Base-by-base conservation (phyloP, 148 eudicot species). In the Arbutus unedo region DNA sequence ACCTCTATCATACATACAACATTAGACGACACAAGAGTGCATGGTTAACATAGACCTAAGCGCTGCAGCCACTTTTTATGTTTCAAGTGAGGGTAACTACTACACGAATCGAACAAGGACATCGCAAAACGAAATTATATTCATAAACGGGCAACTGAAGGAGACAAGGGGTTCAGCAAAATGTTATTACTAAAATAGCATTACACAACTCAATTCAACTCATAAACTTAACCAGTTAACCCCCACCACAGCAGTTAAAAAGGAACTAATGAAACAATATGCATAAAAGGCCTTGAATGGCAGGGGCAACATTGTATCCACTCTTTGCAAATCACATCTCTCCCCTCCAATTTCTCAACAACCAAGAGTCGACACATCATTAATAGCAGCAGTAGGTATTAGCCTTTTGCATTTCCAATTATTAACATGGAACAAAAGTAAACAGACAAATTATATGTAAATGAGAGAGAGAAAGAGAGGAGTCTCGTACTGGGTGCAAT, bases 401-500 rank as follows among this genome's bases (percentile, higher is more conserved):
- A 68, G 74, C 4, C 41, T 38, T 68, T 44, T 19, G 11, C 23
- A 14, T 41, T 18, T n/a, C 13, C 21, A 45, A 2, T 19, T 4
- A 74, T 74, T 49, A 8, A 74, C 55, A 74, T 18, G 18, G 74
- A 49, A 21, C 25, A n/a, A 13, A 8, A 6, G n/a, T 44, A 73
- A 19, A 18, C 19, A 18, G 4, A 5, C 21, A 4, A 44, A 44
- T 3, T 73, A 15, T 3, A 73, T 31, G 38, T 31, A 31, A 31
- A 31, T 31, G 38, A 53, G 15, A 51, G 78, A 70, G 68, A 76
- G 71, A 78, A 77, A 56, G 84, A 23, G 79, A 81, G 68, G 56
- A 84, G 15, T 82, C 38, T 78, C 7, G 56, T 87, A 95, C 97
- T 76, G 74, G 74, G 96, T 90, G 85, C 93, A 97, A 54, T 92